phyloP scores from a whole-genome alignment of 495 filamentous ascomycete genomes.

The Talaromyces nanjingensis region DNA sequence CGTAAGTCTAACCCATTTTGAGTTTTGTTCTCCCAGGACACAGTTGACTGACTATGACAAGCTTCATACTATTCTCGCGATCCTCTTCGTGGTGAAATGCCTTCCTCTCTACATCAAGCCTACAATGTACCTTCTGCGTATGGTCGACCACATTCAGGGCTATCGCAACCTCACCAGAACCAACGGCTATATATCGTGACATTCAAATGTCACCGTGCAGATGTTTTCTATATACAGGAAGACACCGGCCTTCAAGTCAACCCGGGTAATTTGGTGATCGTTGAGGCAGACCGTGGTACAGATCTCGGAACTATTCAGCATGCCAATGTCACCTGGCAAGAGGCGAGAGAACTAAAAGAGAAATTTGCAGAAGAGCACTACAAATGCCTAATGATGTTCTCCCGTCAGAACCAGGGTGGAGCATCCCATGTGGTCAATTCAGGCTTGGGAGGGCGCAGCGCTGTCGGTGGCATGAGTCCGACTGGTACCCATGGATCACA shows the following conservation, averaged over 20 bases:
- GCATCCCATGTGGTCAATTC: constrained; percentile 46
- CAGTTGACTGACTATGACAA: constrained; percentile 35
- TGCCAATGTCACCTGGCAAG: constrained; percentile 73
- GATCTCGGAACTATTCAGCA: constrained; percentile 90
- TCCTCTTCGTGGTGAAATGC: constrained; percentile 28
- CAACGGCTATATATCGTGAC: constrained; percentile 87
- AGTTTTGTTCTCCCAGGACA: constrained; percentile 20
- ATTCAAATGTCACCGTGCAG: constrained; percentile 90
- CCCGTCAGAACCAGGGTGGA: constrained; percentile 58
- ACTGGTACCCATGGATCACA: constrained; percentile 65
- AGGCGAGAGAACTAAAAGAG: constrained; percentile 82
- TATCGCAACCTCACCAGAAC: constrained; percentile 65
- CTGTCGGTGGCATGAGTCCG: constrained; percentile 68
- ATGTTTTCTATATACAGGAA: constrained; percentile 95
- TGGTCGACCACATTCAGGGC: constrained; percentile 50
- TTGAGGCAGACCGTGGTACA: constrained; percentile 92
- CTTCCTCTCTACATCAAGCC: constrained; percentile 41
- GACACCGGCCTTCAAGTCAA: constrained; percentile 88
- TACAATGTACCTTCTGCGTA: constrained; percentile 47
- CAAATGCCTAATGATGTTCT: constrained; percentile 96
- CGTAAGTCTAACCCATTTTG: constrained; percentile 32
- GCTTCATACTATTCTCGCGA: constrained; percentile 44
- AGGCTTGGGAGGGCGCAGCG: constrained; percentile 45
- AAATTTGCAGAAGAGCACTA: constrained; percentile 89
- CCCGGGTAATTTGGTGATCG: constrained; percentile 87